These are phyloP conservation scores for Cryptococcus amylolentus DNA, from an alignment of 1,284 basidiomycete genomes.

Conservation along the genomic window DNA sequence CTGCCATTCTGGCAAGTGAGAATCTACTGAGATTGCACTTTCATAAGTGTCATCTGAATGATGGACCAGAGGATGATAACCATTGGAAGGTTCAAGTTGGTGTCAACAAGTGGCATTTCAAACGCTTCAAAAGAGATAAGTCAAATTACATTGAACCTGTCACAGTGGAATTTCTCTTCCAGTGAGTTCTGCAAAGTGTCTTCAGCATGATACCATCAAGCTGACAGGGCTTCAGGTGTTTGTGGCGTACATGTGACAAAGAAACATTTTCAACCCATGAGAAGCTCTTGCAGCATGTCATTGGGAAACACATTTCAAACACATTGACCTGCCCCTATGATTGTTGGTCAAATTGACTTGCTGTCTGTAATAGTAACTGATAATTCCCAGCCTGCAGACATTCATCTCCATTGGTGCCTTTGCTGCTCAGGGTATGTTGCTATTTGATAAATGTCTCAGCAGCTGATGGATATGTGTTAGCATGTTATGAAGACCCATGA, in stretches of 20 bases:
- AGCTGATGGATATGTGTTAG: neutral
- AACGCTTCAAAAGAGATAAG: neutral
- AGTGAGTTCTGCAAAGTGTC: conserved; percentile 3
- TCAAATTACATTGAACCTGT: conserved; percentile 3
- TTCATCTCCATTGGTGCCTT: neutral
- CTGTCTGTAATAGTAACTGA: neutral
- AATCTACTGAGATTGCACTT: conserved; percentile 28
- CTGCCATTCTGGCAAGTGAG: conserved; percentile 31
- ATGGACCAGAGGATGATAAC: conserved; percentile 4
- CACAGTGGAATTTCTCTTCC: conserved; percentile 6
- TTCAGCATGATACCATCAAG: neutral
- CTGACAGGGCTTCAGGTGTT: conserved; percentile 14
- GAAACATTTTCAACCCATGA: conserved; percentile 25
- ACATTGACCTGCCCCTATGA: conserved; percentile 29
- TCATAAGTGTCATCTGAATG: neutral
- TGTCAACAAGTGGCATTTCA: conserved; percentile 14
- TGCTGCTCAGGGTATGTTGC: neutral
- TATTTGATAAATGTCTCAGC: too few species aligned
- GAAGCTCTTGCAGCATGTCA: conserved; percentile 31
- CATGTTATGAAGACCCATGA: conserved; percentile 33
- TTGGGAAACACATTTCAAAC: conserved; percentile 29
- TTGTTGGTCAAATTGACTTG: conserved; percentile 5
- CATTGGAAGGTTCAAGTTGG: conserved; percentile 12
- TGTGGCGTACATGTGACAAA: conserved; percentile 32
- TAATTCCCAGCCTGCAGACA: neutral